These are phyloP conservation scores for Rhodamnia argentea DNA, from an alignment of 345 rosid genomes.

Conservation along the genomic window DNA sequence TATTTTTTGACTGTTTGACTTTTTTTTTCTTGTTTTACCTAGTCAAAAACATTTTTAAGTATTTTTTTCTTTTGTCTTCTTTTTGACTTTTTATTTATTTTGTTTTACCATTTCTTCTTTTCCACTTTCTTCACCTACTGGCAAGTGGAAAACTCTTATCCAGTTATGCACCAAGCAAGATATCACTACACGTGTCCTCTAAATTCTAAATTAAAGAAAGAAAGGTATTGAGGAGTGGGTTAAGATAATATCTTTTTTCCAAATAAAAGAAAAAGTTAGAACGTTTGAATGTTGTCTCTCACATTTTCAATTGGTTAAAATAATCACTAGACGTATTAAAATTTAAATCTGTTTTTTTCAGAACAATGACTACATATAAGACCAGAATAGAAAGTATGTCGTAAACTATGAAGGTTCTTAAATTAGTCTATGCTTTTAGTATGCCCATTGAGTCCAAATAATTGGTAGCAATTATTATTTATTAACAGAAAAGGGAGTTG, in stretches of 20 bases:
- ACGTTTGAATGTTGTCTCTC: neutral
- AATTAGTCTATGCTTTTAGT: neutral
- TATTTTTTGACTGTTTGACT: neutral
- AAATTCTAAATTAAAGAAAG: neutral
- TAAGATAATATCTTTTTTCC: neutral
- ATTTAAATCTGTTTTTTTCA: no score
- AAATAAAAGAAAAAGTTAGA: no score
- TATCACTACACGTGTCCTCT: neutral
- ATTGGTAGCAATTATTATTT: neutral
- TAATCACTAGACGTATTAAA: no score
- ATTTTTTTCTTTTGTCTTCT: no score
- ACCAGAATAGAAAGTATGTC: no score
- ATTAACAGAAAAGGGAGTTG: neutral
- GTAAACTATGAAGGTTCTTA: no score
- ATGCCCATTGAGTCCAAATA: neutral
- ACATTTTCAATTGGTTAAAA: neutral
- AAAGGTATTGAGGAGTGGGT: neutral
- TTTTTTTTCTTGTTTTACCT: neutral
- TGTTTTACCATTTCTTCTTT: neutral
- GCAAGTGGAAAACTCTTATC: neutral
- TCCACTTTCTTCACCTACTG: neutral
- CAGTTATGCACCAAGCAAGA: neutral
- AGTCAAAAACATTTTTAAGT: no score
- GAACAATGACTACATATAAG: no score
- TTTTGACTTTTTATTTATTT: no score